Evolutionary conservation across 2,329 filamentous ascomycete genomes (phyloP).

Genomic region (Aspergillus glaucus): DNA sequence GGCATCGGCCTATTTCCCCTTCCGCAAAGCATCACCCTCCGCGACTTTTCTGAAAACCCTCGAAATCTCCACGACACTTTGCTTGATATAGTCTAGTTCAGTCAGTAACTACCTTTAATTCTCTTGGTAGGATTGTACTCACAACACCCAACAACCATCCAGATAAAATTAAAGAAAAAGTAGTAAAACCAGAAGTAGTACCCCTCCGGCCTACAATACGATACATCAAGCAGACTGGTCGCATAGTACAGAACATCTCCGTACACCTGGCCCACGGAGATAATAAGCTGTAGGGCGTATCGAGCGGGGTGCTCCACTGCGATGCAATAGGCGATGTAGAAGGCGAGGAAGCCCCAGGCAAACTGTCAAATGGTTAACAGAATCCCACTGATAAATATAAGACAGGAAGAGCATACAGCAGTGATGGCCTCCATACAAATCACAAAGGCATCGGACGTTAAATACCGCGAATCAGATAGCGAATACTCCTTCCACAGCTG

Average conservation of each 20-base stretch:
- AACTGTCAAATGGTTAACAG: slow-evolving; percentile 22
- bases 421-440: slow-evolving; percentile 78
- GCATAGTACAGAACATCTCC: slow-evolving; percentile 53
- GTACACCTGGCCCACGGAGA: slow-evolving; percentile 52
- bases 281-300: slow-evolving; percentile 46
- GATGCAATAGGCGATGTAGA: slow-evolving; percentile 46
- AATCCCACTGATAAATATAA: not conserved
- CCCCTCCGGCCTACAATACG: slow-evolving; percentile 48
- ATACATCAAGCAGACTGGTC: slow-evolving; percentile 42
- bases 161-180: slow-evolving; percentile 51
- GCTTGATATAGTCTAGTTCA: not conserved
- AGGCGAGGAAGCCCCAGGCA: slow-evolving; percentile 50
- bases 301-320: slow-evolving; percentile 44
- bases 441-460: slow-evolving; percentile 71
- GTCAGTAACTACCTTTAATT: not conserved
- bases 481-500: slow-evolving; percentile 90
- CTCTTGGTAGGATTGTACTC: not conserved
- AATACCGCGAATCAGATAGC: slow-evolving; percentile 74
- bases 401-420: slow-evolving; percentile 46
- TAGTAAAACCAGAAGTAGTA: slow-evolving; percentile 55
- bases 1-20: not conserved
- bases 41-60: not conserved
- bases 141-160: slow-evolving; percentile 48
- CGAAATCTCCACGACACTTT: not conserved
- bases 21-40: not conserved